phyloP scores from a whole-genome alignment of 129 eudicot genomes.

The Scalesia atractyloides region DNA sequence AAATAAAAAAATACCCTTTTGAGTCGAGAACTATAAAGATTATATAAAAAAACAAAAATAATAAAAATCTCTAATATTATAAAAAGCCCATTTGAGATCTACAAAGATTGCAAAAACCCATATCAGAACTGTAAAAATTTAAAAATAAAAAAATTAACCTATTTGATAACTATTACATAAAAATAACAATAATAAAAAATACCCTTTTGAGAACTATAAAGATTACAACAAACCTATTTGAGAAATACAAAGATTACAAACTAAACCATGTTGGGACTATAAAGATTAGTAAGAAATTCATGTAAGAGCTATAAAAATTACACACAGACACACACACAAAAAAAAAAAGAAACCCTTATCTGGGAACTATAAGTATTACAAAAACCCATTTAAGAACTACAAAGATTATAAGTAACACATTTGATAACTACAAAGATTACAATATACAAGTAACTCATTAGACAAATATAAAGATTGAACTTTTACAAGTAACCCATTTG shows the following conservation, averaged over 20 bases:
- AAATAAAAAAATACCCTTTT: too few relatives aligned
- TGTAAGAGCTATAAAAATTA: neutral
- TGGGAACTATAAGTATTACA: neutral
- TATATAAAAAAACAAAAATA: too few relatives aligned
- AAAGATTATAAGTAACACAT: neutral
- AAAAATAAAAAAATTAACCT: too few relatives aligned
- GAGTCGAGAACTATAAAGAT: neutral
- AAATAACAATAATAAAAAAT: too few relatives aligned
- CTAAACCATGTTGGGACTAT: neutral
- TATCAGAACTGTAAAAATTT: neutral
- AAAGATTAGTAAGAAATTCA: neutral
- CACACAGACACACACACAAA: too few relatives aligned
- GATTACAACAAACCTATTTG: too few relatives aligned
- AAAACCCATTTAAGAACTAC: neutral
- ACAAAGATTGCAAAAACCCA: neutral
- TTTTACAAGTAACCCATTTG: slow-evolving; percentile 12
- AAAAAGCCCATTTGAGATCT: slow-evolving; percentile 4
- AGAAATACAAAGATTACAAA: too few relatives aligned
- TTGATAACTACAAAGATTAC: neutral
- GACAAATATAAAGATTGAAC: neutral
- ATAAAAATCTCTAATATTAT: too few relatives aligned
- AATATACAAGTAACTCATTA: slow-evolving; percentile 3
- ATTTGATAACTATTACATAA: too few relatives aligned
- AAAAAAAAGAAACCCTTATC: neutral
- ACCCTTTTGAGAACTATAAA: neutral